Base-by-base conservation (phyloP, 2,329 filamentous ascomycete species). In the Dothistroma pini region DNA sequence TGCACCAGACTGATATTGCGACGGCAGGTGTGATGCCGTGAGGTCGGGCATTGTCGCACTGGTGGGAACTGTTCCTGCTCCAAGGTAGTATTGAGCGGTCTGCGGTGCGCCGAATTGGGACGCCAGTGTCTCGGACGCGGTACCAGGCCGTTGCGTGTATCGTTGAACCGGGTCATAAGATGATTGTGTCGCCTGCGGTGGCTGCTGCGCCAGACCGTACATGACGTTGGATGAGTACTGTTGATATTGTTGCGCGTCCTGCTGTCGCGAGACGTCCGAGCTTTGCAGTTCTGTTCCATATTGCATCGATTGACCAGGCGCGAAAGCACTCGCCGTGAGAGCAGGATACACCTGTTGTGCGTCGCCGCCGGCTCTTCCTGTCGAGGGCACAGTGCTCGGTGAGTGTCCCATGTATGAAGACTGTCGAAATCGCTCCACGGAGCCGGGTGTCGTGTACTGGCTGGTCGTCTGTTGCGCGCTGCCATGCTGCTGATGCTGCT, bases 81-180 rank as follows among this genome's bases (percentile, higher is more conserved):
- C 78, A 69, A 79, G 74, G 77, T 91, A 93, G 80, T 95, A 96
- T 72, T 89, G 85, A 50, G 65, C 59, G 55, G 63, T 63, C 73
- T 89, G 88, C 79, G 88, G 82, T 73, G 88, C 83, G 63, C 84
- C 83, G 75, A 91, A 85, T 74, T 83, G 83, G 72, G 78, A 86
- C 73, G 86, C 80, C 75, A 93, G 82, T 78, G 91, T 89, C 75
- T 91, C 89, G 78, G 95, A 85, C 63, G 84, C 85, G 81, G 89
- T 86, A 78, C 88, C 84, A 73, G 91, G 89, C 47, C 58, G 52
- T 69, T 86, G 80, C 72, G 87, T 83, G 79, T 91, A 96, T 73
- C 88, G 88, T 78, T 87, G 84, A 74, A 87, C 85, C 72, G 86
- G 80, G 76, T 93, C 89, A 79, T 96, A 96, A 69, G 81, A 76